Base-by-base conservation (phyloP, 352 stramenopile species). In the Globisporangium cystogenes region DNA sequence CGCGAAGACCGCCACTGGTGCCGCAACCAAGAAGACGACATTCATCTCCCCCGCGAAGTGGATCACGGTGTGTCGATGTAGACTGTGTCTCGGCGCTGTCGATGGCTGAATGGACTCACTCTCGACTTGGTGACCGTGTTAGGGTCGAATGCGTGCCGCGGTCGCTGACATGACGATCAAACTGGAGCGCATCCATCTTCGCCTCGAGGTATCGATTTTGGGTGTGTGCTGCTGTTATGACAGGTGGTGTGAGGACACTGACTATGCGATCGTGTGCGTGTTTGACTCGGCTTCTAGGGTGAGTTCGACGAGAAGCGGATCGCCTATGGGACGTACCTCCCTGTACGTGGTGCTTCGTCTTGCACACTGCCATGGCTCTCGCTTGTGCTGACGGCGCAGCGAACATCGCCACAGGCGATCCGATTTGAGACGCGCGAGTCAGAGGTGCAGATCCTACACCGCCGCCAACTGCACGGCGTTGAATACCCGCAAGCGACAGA, bases 41-140 rank as follows among this genome's bases (percentile, higher is more conserved):
- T 67, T 77, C 33, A 68, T 76, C 24, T 87, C 80, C n/a, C 68
- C 74, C 14, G 62, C 55, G 1, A 86, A 84, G 51, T 90, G 81
- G 81, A 63, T 90, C 29, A 58, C 64, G 49, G 75, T 88, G 45
- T 21, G 62, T 56, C 23, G n/a, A 14, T 40, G 12, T 15, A 5
- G 7, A 33, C 6, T 47, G 24, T 51, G 23, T 6, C 8, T 49
- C 7, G 7, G 16, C 1, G 37, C 8, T 14, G 20, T 7, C 40
- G 18, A 7, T 7, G 27, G 40, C 27, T 43, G 16, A 18, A 6
- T 0, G 24, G 8, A 11, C 41, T 50, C 7, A 21, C 26, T 6
- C 27, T 40, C 10, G 8, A 14, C 12, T 14, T 20, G n/a, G 21
- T 36, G 44, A 21, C 14, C 7, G 14, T 31, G 4, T 12, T 20